A percentile compares a stretch with the other conserved stretches of the same genome.
These are phyloP conservation scores for Aspergillus sp. DNA, from an alignment of 2,329 filamentous ascomycete species.

Conservation along the genomic window DNA sequence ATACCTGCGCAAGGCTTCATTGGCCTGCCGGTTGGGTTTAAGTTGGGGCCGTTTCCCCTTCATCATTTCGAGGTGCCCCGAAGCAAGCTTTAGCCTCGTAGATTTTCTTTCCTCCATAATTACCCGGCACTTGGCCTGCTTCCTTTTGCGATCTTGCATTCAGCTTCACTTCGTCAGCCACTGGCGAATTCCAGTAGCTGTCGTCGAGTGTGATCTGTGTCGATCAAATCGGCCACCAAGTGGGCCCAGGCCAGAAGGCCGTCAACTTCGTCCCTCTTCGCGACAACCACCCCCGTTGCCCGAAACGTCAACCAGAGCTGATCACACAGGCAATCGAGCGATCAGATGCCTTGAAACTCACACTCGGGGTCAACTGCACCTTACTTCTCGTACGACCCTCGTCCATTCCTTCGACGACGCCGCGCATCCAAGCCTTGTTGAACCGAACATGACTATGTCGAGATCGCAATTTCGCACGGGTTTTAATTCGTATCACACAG, in stretches of 20 bases:
- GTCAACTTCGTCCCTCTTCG: slow-evolving; percentile 2
- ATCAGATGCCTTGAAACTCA: neutral
- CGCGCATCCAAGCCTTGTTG: slow-evolving; percentile 14
- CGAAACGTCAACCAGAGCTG: neutral
- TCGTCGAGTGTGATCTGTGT: neutral
- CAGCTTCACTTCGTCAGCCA: neutral
- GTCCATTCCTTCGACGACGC: slow-evolving; percentile 8
- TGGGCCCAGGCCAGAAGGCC: slow-evolving; percentile 8
- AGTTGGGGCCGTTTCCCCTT: neutral
- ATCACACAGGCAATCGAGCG: neutral
- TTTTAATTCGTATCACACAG: slow-evolving; percentile 12
- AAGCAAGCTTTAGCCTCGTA: neutral
- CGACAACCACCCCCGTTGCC: neutral
- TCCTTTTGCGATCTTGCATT: neutral
- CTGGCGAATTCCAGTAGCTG: neutral
- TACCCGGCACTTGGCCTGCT: neutral
- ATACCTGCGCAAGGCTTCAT: neutral
- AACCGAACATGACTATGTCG: slow-evolving; percentile 24
- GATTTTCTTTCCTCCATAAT: neutral
- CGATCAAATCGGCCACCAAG: slow-evolving; percentile 12
- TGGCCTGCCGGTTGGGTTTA: neutral
- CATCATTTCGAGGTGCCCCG: neutral
- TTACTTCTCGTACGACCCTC: slow-evolving; percentile 10
- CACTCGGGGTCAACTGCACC: neutral
- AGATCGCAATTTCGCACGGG: slow-evolving; percentile 16